phyloP scores from a whole-genome alignment of 345 rosid genomes.

The Eucalyptus rudis region DNA sequence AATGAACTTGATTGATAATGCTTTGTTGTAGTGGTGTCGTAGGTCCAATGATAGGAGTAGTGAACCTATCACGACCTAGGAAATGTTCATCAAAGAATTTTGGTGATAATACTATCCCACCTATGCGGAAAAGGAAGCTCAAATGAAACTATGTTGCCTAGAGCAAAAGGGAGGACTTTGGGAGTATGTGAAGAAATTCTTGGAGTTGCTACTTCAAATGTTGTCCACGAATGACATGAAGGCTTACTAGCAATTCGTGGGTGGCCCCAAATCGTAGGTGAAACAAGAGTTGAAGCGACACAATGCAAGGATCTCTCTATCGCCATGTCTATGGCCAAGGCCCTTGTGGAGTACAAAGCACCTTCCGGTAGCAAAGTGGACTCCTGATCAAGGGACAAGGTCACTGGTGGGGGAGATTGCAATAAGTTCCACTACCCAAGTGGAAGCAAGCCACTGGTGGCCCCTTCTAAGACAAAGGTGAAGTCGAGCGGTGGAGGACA shows the following conservation, averaged over 20 bases:
- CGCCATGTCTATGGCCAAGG: neutral
- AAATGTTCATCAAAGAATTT: neutral
- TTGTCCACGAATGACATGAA: rapidly evolving
- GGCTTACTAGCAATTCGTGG: neutral
- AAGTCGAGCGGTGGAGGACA: too few relatives aligned
- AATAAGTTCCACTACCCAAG: too few relatives aligned
- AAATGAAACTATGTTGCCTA: neutral
- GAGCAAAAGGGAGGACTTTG: neutral
- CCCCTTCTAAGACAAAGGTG: too few relatives aligned
- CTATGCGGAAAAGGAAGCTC: neutral
- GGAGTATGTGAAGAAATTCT: neutral
- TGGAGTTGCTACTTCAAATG: too few relatives aligned
- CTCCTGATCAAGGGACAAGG: too few relatives aligned
- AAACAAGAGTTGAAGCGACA: neutral
- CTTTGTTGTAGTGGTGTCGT: neutral
- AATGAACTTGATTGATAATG: neutral
- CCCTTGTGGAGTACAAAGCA: neutral
- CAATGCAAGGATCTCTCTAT: neutral
- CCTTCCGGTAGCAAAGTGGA: neutral
- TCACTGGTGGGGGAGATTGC: too few relatives aligned
- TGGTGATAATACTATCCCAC: neutral
- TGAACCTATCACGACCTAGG: neutral
- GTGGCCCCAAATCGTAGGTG: neutral
- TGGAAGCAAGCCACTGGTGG: too few relatives aligned
- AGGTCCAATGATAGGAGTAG: neutral